Conservation (phyloP, 1,139 yeast genomes). For the Blastobotrys raffinosifermentans region DNA sequence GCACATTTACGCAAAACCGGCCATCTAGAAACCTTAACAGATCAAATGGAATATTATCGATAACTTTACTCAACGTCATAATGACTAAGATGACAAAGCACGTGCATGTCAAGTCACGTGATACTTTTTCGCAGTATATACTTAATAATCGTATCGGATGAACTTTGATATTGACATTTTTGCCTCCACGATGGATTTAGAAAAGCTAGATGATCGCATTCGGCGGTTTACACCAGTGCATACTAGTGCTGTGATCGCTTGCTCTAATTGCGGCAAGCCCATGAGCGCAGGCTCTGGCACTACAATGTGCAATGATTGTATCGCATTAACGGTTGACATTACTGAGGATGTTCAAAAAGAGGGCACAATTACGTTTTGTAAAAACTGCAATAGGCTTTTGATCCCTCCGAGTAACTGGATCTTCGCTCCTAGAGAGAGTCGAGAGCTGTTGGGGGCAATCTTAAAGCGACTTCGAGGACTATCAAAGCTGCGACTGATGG, state of each 20-base stretch:
- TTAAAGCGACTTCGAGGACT: slow-evolving; percentile 77
- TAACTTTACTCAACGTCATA: no score
- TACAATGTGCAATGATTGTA: slow-evolving; percentile 97
- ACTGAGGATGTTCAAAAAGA: slow-evolving; percentile 94
- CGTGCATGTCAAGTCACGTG: no score
- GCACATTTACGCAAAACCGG: not conserved
- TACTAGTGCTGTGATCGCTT: slow-evolving; percentile 76
- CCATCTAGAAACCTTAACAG: not conserved
- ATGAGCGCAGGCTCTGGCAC: slow-evolving; percentile 82
- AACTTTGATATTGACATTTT: no score
- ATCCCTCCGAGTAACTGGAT: slow-evolving; percentile 96
- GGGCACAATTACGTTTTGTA: slow-evolving; percentile 85
- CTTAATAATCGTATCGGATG: no score
- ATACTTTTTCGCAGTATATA: no score
- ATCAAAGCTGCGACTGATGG: slow-evolving; percentile 51
- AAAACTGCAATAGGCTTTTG: slow-evolving; percentile 90
- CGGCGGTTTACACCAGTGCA: slow-evolving; percentile 32
- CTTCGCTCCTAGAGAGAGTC: slow-evolving; percentile 80
- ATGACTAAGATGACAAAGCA: no score
- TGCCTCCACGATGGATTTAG: slow-evolving; percentile 18
- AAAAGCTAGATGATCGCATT: slow-evolving; percentile 15
- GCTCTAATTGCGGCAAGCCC: slow-evolving; percentile 98
- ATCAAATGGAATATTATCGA: no score
- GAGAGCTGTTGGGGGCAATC: slow-evolving; percentile 88
- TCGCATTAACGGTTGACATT: slow-evolving; percentile 86